Conservation (phyloP, 306 rosid species). For the Medicago ruthenica region DNA sequence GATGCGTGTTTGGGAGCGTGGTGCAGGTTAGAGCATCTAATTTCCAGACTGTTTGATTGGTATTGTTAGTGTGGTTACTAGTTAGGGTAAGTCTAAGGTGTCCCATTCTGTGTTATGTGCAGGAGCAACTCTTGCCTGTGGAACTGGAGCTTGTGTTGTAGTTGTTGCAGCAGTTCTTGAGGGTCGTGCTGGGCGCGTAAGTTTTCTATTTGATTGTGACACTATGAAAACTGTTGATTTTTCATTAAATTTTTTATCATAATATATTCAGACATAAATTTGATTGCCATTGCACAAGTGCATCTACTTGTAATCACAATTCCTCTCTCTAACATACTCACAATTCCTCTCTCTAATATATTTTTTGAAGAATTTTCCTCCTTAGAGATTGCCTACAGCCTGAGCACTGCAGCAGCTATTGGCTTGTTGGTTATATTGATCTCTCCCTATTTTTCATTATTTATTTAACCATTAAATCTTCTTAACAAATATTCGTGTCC, state of each 20-base stretch:
- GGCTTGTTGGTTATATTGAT: background rate
- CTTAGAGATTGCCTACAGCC: background rate
- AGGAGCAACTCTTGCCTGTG: slow-evolving; percentile 97
- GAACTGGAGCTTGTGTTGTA: slow-evolving; percentile 96
- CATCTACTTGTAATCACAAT: background rate
- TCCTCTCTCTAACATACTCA: slow-evolving; percentile 4
- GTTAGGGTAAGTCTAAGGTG: slow-evolving; percentile 5
- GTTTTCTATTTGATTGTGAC: slow-evolving; percentile 40
- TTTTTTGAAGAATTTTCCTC: background rate
- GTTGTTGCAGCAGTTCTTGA: slow-evolving; percentile 97
- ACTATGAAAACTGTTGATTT: slow-evolving; percentile 9
- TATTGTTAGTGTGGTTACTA: background rate
- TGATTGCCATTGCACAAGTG: background rate
- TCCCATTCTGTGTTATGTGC: slow-evolving; percentile 25
- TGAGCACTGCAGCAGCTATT: background rate
- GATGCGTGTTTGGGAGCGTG: slow-evolving; percentile 99
- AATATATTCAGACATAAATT: background rate
- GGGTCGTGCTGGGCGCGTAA: slow-evolving; percentile 86
- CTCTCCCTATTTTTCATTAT: background rate
- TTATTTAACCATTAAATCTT: background rate
- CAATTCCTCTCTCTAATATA: background rate
- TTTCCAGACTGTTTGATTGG: slow-evolving; percentile 14
- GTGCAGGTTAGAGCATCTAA: slow-evolving; percentile 74
- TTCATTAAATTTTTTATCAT: background rate
- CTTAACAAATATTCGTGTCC: background rate